Evolutionary conservation across 2,329 filamentous ascomycete species (phyloP).

Genomic region (Xylaria sp.): DNA sequence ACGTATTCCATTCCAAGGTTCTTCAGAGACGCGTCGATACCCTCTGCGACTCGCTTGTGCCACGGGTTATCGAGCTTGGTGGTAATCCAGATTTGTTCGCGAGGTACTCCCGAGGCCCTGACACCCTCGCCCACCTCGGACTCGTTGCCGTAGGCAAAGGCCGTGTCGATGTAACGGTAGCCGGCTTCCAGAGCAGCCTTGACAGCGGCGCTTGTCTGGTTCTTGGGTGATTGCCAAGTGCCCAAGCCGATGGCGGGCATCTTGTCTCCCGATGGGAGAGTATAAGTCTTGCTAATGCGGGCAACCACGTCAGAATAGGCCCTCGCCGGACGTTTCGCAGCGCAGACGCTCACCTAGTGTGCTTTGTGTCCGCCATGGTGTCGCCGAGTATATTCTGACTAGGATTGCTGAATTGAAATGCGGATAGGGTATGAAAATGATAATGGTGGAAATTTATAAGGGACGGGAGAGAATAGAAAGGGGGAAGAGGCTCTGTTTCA

Average conservation of each 20-base stretch:
- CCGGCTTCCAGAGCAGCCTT: constrained; percentile 73
- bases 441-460: background rate
- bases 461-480: background rate
- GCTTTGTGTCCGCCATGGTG: constrained; percentile 44
- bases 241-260: constrained; percentile 82
- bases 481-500: constrained; percentile 7
- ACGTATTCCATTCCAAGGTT: constrained; percentile 72
- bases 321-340: background rate
- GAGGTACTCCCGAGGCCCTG: constrained; percentile 70
- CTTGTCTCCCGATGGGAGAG: constrained; percentile 79
- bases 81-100: constrained; percentile 75
- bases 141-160: constrained; percentile 82
- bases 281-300: constrained; percentile 64
- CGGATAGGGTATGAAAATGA: background rate
- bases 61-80: constrained; percentile 86
- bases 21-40: constrained; percentile 67
- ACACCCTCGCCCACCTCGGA: constrained; percentile 73
- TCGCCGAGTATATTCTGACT: constrained; percentile 6
- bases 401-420: background rate
- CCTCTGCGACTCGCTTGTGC: constrained; percentile 75
- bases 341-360: constrained; percentile 39
- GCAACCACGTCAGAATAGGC: constrained; percentile 7
- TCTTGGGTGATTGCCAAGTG: constrained; percentile 79
- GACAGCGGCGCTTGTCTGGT: constrained; percentile 77
- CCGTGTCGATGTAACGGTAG: constrained; percentile 81